Evolutionary conservation across 352 stramenopile genomes (phyloP), one percentile per base, ranked within the genome.

Genomic region (Globisporangium nodosum): DNA sequence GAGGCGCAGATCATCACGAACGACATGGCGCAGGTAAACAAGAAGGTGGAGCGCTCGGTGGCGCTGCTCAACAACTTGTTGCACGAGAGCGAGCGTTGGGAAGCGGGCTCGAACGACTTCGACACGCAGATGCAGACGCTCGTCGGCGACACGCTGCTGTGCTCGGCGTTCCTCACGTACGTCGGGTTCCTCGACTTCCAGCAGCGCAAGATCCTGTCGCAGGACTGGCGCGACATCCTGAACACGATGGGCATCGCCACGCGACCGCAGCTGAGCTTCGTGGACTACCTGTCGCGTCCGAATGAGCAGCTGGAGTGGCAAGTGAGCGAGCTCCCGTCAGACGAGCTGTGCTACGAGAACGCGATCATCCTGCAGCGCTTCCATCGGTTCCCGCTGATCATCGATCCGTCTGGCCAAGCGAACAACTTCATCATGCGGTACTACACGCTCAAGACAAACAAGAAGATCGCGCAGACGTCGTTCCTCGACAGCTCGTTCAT

Each of bases 401-500:
- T 99, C 49, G 97, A 99, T 75, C 98, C 98, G 18, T 98, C 96
- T 15, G 97, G 97, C 3, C 90, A 99, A 76, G 97, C 97, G 1
- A 97, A 98, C 63, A 90, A 95, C 62, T 99, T 99, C 68, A 88
- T 99, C 52, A 96, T 99, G 89, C 97, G 97, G 50, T 97, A 99
- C 60, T 98, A 98, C 66, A 86, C 88, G 47, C 71, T 96, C 20
- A 91, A 97, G 65, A 90, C 77, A 0, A 91, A 80, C 53, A 81
- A 81, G 20, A 97, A 97, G 64, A 99, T 99, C 56, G 83, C 97
- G 52, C 98, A 98, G 61, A 99, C 97, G 5, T 99, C 96, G 33
- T 99, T 99, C 75, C 73, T 99, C 54, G 97, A 99, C 68, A 97
- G 95, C 46, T 97, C 92, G 8, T 99, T 99, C 78, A 98, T 99